These are phyloP conservation scores for Saturnispora sanitii DNA, from an alignment of 805 yeast genomes.

Conservation along the genomic window DNA sequence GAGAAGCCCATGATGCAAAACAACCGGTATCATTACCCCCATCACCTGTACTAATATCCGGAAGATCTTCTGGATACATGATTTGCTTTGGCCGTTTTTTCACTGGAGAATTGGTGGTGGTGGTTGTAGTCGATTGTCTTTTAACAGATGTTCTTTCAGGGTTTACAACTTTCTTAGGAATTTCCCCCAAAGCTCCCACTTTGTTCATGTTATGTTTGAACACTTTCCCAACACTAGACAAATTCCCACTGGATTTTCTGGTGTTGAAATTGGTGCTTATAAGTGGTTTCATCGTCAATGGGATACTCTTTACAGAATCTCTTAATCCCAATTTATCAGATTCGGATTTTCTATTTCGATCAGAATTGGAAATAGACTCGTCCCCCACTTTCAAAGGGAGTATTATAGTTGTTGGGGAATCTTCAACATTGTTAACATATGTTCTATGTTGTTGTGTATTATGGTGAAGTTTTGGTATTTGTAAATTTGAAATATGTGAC, in stretches of 20 bases:
- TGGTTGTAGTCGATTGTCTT: not conserved
- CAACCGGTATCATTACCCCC: constrained; percentile 11
- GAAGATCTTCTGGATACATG: constrained; percentile 16
- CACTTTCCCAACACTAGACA: not conserved
- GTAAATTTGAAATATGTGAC: too few species aligned
- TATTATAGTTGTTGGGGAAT: constrained; percentile 1
- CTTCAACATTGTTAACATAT: constrained; percentile 1
- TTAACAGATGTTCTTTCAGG: not conserved
- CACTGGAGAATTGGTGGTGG: not conserved
- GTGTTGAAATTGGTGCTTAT: constrained; percentile 10
- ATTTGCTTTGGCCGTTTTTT: not conserved
- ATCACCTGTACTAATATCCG: constrained; percentile 16
- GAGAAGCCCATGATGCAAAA: constrained; percentile 21
- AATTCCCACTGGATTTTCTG: constrained; percentile 5
- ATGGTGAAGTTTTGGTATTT: too few species aligned
- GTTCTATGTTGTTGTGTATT: not conserved
- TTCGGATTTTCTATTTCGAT: not conserved
- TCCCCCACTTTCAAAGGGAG: constrained; percentile 2
- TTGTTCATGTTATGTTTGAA: constrained; percentile 6
- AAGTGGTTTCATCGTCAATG: constrained; percentile 22
- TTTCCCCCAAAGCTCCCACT: not conserved
- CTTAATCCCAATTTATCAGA: not conserved
- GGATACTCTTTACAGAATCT: constrained; percentile 11
- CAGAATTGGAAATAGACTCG: not conserved
- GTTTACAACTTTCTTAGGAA: not conserved